Conservation (phyloP, 768 basidiomycete genomes). For the Phanerodontia chrysosporium region DNA sequence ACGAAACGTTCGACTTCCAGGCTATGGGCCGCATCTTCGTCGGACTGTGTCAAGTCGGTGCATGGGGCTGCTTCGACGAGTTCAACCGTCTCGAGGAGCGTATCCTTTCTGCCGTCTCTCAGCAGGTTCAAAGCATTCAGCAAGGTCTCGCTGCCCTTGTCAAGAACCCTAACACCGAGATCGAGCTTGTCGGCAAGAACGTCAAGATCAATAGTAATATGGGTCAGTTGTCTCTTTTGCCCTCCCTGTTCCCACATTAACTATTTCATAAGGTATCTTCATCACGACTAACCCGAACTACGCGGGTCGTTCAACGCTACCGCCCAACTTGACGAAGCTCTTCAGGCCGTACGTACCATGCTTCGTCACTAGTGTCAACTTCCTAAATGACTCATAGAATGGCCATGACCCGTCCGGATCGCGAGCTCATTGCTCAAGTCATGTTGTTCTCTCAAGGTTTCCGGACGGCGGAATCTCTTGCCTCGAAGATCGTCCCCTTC, state of each 20-base stretch:
- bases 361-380: neutral
- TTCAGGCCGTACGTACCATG: constrained; percentile 75
- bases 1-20: constrained; percentile 99
- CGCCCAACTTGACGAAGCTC: constrained; percentile 85
- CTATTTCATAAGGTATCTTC: constrained; percentile 75
- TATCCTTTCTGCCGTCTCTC: constrained; percentile 95
- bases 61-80: constrained; percentile 98
- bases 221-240: constrained; percentile 47
- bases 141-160: constrained; percentile 84
- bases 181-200: constrained; percentile 93
- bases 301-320: constrained; percentile 90
- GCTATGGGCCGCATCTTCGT: constrained; percentile 99
- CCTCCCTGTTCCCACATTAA: neutral
- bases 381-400: constrained; percentile 53
- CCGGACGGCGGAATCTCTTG: constrained; percentile 95
- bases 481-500: constrained; percentile 97
- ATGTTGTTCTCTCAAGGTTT: constrained; percentile 99
- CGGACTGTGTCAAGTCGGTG: constrained; percentile 97
- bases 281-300: constrained; percentile 99
- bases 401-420: constrained; percentile 98
- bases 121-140: constrained; percentile 98
- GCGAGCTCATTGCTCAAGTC: constrained; percentile 98
- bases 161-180: constrained; percentile 84
- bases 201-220: constrained; percentile 93
- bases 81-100: constrained; percentile 98